phyloP scores from a whole-genome alignment of 352 stramenopile species.

The Bremia lactucae region DNA sequence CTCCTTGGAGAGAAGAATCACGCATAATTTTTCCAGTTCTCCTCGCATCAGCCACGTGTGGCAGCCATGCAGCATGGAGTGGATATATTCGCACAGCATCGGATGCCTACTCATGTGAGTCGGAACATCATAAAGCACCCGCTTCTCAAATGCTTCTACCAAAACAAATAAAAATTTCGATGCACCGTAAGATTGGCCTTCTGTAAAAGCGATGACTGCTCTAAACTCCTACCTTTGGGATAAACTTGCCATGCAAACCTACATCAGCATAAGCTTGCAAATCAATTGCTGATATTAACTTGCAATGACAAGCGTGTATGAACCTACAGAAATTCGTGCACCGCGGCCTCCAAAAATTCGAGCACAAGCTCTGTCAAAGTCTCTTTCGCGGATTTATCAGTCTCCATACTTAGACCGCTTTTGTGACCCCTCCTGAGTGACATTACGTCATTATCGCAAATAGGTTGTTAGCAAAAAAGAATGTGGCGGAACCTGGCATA shows the following conservation, averaged over 20 bases:
- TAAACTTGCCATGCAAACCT: slow-evolving; percentile 53
- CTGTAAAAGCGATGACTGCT: neutral
- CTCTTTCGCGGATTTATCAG: slow-evolving; percentile 13
- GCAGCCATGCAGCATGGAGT: slow-evolving; percentile 59
- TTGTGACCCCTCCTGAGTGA: neutral
- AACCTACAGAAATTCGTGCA: slow-evolving; percentile 74
- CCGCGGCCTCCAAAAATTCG: slow-evolving; percentile 60
- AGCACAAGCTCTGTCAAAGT: slow-evolving; percentile 47
- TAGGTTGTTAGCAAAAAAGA: slow-evolving; percentile 4
- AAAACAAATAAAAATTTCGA: neutral
- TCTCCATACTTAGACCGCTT: slow-evolving; percentile 11
- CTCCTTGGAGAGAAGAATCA: slow-evolving; percentile 43
- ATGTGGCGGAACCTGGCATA: slow-evolving; percentile 78
- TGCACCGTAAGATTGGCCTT: neutral
- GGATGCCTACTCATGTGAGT: slow-evolving; percentile 71
- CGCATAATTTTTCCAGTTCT: slow-evolving; percentile 56
- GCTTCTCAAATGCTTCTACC: slow-evolving; percentile 49
- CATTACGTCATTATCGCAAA: neutral
- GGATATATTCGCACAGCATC: slow-evolving; percentile 65
- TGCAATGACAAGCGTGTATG: neutral
- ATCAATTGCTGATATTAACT: too few relatives aligned
- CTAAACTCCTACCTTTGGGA: slow-evolving; percentile 30
- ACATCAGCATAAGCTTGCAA: slow-evolving; percentile 2
- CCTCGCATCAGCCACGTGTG: slow-evolving; percentile 41
- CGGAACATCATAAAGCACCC: slow-evolving; percentile 64